Evolutionary conservation across 2,329 filamentous ascomycete species (phyloP), one percentile per base, ranked within the genome.

Genomic region (Arachnomyces sp.): DNA sequence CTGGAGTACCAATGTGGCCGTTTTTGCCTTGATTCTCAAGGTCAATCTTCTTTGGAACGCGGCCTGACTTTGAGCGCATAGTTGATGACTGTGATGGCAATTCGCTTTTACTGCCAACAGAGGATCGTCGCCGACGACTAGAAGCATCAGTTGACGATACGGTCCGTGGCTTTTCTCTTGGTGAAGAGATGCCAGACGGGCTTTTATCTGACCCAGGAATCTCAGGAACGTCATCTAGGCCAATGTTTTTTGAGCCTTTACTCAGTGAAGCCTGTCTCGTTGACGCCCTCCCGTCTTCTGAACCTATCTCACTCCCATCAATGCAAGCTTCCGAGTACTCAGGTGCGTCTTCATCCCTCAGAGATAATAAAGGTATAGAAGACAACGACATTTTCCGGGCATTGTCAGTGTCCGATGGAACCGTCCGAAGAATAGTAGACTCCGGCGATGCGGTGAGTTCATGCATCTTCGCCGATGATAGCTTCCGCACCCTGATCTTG

Each of bases 391-490:
- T 46, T 34, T 53, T 50, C 41, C 48, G 50, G 18, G 48, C 48
- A 8, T 44, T 38, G 7, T 52, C 53, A 12, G 34, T 28, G 11
- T 57, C 52, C 16, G 46, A 35, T 11, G 45, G 48, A 7, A 64
- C 62, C 11, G 66, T 54, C 18, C 69, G 67, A 29, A 73, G 53
- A 3, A 74, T 71, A n/a, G 77, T 63, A 31, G 72, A 76, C 12
- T 72, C 64, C 7, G 73, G 71, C 9, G 74, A 73, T 12, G 67
- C 44, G 4, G 72, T 74, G 31, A 78, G 65, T 33, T 75, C 72
- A 31, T 74, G 66, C 2, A 78, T 71, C 53, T 76, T 68, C 31
- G 66, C 66, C 2, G 70, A 68, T 3, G 74, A 77, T 21, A 78
- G 58, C 49, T 74, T 78, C 43, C 73, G 55, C 3, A 71, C 54